Evolutionary conservation across 2,329 filamentous ascomycete species (phyloP), one percentile per base, ranked within the genome.

Genomic region (Nemania sp.): DNA sequence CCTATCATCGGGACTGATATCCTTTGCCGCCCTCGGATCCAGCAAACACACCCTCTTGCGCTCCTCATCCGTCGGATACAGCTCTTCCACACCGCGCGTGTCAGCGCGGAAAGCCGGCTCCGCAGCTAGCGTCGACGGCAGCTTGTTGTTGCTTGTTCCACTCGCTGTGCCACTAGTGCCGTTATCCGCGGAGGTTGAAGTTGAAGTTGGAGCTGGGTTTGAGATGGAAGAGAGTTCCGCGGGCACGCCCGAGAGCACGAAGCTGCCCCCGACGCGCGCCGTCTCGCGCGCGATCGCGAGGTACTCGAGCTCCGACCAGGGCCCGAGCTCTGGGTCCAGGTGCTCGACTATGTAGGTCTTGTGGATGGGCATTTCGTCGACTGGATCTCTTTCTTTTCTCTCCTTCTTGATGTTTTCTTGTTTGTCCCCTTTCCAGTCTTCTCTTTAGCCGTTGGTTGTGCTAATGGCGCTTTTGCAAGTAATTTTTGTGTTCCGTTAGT

Each of bases 301-400:
- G 76, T 99, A 99, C 76, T 99, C 94, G 48, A 97, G 83, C 60
- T 90, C 86, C 20, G 94, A 97, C 94, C 94, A 99, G 34, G 85
- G 83, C 28, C 95, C 94, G 24, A 99, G 81, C 73, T 99, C 94
- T 34, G 90, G 87, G 75, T 99, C 94, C 61, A 99, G 86, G 74
- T 99, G 93, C 78, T 97, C 93, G 65, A 97, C 92, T 66, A 97
- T 89, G 75, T 94, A 97, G 37, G 86, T 92, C 73, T 91, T 89
- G 61, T 71, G 61, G 37, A 51, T 49, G 3, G 65, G 60, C 66
- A 67, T 68, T 33, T 52, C n/a, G n/a, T 55, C 15, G 17, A n/a
- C 12, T 24, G 5, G 20, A 20, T 23, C 30, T 12, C 15, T 37
- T 19, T 14, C 2, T 36, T 39, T 23, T 6, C 5, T 30, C 28